Evolutionary conservation across 176 grass and related monocot species (phyloP).

Genomic region (Hordeum marinum): DNA sequence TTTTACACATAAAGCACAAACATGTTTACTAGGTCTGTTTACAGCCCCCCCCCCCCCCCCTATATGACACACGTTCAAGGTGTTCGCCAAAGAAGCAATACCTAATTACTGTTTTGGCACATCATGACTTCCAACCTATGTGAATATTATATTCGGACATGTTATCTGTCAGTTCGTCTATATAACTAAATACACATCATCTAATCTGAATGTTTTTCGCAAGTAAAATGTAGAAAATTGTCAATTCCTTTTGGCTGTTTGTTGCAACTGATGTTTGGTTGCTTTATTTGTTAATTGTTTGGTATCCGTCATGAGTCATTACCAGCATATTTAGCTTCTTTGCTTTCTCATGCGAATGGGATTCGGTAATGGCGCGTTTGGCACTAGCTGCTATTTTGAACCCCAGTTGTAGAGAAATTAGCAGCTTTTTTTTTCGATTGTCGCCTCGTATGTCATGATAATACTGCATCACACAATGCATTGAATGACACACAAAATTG

Average conservation of each 20-base stretch:
- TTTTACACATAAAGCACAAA: background rate
- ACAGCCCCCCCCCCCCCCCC: too few relatives aligned
- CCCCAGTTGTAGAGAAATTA: too few relatives aligned
- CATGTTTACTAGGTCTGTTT: background rate
- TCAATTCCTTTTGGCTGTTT: background rate
- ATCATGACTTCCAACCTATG: background rate
- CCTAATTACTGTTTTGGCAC: background rate
- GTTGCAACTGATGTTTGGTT: background rate
- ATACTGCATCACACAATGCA: background rate
- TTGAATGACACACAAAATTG: background rate
- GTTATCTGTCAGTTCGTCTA: background rate
- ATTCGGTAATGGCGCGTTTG: background rate
- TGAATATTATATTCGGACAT: background rate
- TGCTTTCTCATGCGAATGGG: background rate
- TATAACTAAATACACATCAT: background rate
- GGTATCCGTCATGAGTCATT: background rate
- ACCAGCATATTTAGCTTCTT: conserved; percentile 1
- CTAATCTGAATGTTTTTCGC: background rate
- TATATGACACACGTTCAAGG: background rate
- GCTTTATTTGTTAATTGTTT: background rate
- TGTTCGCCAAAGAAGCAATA: background rate
- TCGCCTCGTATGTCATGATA: background rate
- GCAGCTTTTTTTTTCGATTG: background rate
- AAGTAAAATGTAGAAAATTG: too few relatives aligned
- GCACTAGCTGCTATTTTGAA: background rate